phyloP scores from a whole-genome alignment of 257 asterid genomes.

The Echium plantagineum region DNA sequence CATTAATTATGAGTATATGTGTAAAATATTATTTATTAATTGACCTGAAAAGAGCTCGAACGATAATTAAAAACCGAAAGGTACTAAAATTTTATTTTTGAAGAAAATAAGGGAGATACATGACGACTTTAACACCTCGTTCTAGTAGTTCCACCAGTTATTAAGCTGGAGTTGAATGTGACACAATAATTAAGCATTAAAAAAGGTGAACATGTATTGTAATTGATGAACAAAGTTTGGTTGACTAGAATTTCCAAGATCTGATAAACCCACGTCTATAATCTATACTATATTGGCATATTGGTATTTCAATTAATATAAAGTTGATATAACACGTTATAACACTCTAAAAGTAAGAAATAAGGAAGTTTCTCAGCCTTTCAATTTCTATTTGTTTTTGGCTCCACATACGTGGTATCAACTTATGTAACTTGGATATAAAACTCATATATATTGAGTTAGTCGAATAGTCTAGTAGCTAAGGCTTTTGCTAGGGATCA shows the following conservation, averaged over 20 bases:
- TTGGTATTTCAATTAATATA: not conserved
- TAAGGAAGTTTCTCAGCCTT: not conserved
- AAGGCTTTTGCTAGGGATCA: too few relatives aligned
- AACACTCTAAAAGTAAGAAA: not conserved
- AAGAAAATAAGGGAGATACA: too few relatives aligned
- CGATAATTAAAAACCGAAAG: too few relatives aligned
- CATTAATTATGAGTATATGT: too few relatives aligned
- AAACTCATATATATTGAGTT: not conserved
- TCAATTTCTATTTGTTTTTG: not conserved
- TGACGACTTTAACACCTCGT: too few relatives aligned
- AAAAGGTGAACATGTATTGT: not conserved
- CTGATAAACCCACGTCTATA: constrained; percentile 6
- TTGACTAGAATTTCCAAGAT: constrained; percentile 2
- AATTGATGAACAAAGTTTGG: not conserved
- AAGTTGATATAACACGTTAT: not conserved
- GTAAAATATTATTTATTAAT: too few relatives aligned
- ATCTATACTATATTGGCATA: not conserved
- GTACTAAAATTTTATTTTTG: too few relatives aligned
- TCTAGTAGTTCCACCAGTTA: too few relatives aligned
- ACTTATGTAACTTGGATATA: not conserved
- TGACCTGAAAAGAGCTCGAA: too few relatives aligned
- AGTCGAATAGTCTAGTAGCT: too few relatives aligned
- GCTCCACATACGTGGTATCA: not conserved
- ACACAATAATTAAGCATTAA: not conserved
- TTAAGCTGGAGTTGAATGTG: not conserved